Evolutionary conservation across 768 basidiomycete species (phyloP).

Genomic region (Rhodocollybia butyracea): DNA sequence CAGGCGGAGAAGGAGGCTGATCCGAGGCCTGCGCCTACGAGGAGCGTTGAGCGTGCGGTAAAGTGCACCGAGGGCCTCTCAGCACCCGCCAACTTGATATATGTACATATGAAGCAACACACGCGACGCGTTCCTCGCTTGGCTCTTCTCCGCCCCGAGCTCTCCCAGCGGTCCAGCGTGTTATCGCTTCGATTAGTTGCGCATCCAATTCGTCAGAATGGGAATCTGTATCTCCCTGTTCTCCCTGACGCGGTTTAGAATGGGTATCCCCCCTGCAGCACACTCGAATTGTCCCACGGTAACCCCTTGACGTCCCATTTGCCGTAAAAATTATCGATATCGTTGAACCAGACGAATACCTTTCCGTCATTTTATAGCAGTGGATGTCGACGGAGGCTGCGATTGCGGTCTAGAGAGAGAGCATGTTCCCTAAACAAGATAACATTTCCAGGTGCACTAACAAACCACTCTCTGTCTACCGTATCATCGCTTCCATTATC

Average conservation of each 20-base stretch:
- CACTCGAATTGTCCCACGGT: no score
- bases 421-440: conserved; percentile 99
- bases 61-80: conserved; percentile 77
- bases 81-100: conserved; percentile 63
- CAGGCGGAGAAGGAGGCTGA: conserved; percentile 95
- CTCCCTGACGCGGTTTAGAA: no score
- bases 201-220: conserved; percentile 71
- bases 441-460: conserved; percentile 96
- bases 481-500: conserved; percentile 32
- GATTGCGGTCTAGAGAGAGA: conserved; percentile 70
- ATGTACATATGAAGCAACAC: conserved; percentile 94
- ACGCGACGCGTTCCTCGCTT: conserved; percentile 42
- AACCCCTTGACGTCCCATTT: conserved; percentile 79
- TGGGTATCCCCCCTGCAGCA: no score
- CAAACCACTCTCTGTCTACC: conserved; percentile 67
- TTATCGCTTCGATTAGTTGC: conserved; percentile 69
- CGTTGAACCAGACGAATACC: conserved; percentile 72
- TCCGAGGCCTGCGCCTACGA: conserved; percentile 93
- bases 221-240: no score
- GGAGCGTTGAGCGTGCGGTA: conserved; percentile 81
- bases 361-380: conserved; percentile 79
- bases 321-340: conserved; percentile 71
- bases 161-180: conserved; percentile 38
- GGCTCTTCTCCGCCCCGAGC: conserved; percentile 32
- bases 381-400: conserved; percentile 95